Evolutionary conservation across 352 stramenopile genomes (phyloP).

Genomic region (Aphanomyces stellatus): DNA sequence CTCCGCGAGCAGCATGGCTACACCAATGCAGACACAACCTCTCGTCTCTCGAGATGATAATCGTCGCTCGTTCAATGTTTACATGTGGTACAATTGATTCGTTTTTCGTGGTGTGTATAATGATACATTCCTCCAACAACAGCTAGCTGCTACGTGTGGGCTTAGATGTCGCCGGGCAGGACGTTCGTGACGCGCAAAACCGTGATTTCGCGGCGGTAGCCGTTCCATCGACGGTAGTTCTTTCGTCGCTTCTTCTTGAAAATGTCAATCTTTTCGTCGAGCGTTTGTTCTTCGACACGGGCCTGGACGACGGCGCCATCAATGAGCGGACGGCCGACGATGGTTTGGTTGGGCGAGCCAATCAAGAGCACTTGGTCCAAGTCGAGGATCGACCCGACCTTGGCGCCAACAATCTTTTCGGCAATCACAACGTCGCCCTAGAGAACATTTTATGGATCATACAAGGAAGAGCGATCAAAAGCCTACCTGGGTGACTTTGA

Average conservation of each 20-base stretch:
- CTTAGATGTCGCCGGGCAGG: conserved; percentile 28
- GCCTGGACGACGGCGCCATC: conserved; percentile 61
- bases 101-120: too few relatives aligned
- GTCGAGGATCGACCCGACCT: conserved; percentile 78
- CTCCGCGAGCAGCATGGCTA: neutral
- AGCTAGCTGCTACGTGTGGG: neutral
- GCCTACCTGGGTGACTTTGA: conserved; percentile 72
- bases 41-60: neutral
- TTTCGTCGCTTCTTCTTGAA: conserved; percentile 89
- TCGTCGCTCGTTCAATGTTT: neutral
- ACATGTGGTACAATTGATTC: neutral
- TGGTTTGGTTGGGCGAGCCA: conserved; percentile 77
- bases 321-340: conserved; percentile 64
- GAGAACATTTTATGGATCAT: conserved; percentile 5
- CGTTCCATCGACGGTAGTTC: conserved; percentile 85
- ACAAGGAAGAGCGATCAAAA: neutral
- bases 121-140: neutral
- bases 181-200: conserved; percentile 79
- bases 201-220: conserved; percentile 77
- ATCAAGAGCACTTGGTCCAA: conserved; percentile 74
- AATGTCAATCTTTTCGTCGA: conserved; percentile 83
- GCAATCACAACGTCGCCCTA: conserved; percentile 70
- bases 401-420: conserved; percentile 80
- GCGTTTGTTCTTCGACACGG: conserved; percentile 78
- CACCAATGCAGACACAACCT: neutral